These are phyloP conservation scores for Tetrahymena borealis DNA, from an alignment of 73 alveolate species.

Conservation along the genomic window DNA sequence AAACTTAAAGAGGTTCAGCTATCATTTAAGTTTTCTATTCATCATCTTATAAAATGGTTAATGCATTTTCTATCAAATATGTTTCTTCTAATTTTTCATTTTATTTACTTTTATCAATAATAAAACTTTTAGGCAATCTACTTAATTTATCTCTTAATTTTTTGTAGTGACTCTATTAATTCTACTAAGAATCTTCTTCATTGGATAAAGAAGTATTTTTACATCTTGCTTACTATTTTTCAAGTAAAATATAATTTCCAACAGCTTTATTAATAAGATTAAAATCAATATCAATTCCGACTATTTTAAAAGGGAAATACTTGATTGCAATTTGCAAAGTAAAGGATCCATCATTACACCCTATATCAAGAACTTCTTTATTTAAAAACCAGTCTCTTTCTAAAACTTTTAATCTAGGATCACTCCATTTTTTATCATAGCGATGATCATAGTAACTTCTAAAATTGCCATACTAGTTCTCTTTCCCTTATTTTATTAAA, in stretches of 20 bases:
- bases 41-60: background rate
- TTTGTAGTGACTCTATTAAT: conserved; percentile 1
- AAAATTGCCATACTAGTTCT: conserved; percentile 28
- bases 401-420: conserved; percentile 36
- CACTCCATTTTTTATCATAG: conserved; percentile 37
- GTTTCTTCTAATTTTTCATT: background rate
- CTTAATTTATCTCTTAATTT: background rate
- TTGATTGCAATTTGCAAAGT: conserved; percentile 59
- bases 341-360: conserved; percentile 76
- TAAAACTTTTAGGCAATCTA: background rate
- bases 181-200: background rate
- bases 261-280: conserved; percentile 65
- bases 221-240: background rate
- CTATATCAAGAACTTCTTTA: conserved; percentile 66
- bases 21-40: too few relatives aligned
- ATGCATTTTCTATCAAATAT: background rate
- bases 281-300: conserved; percentile 77
- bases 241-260: conserved; percentile 30
- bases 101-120: background rate
- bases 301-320: conserved; percentile 46
- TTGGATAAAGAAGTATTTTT: background rate
- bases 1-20: too few relatives aligned
- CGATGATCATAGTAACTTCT: conserved; percentile 23
- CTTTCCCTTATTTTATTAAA: background rate
- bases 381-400: conserved; percentile 46